Base-by-base conservation (phyloP, 2,329 filamentous ascomycete species). In the Fusarium sp. region DNA sequence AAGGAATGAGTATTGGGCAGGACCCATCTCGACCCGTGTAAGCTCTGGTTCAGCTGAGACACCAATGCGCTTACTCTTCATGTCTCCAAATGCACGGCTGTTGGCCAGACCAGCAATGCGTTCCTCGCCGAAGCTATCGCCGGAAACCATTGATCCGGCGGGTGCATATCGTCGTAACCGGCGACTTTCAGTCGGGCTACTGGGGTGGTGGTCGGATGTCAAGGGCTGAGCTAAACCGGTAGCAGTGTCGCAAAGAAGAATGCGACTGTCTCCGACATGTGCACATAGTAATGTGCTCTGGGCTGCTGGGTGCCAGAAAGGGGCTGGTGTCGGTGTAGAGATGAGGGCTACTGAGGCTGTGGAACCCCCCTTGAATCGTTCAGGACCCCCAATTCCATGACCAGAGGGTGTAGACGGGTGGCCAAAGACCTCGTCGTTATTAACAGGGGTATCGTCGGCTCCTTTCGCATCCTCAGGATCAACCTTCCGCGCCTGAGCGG, bases 21-120 rank as follows among this genome's bases (percentile, higher is more conserved):
- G 91, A 0, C 86, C 87, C 67, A 98, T 85, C 69, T 98, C 93
- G 14, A 94, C 84, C 37, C 92, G 90, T 2, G 88, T 89, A 65
- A 98, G 89, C 77, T 98, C 94, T 0, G 96, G 96, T 80, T 99
- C 96, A 3, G 96, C 96, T 6, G 92, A 94, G 14, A 99, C 95
- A 29, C 96, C 96, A 55, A 98, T 91, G 56, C 95, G 92, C 81
- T 99, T 99, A 61, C 90, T 93, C 34, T 88, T 87, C 81, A 98
- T 94, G 82, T 99, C 96, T 27, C 96, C 96, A 78, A 99, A 98
- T 6, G 96, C 88, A 30, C 96, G 92, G 32, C 93, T 97, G 81
- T 99, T 99, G 73, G 96, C 96, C 1, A 99, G 86, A 0, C 96
- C 95, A 16, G 91, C 91, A 80, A 99, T 96, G 73, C 96, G 94